Evolutionary conservation across 495 filamentous ascomycete species (phyloP).

Genomic region (Lindgomyces ingoldianus): DNA sequence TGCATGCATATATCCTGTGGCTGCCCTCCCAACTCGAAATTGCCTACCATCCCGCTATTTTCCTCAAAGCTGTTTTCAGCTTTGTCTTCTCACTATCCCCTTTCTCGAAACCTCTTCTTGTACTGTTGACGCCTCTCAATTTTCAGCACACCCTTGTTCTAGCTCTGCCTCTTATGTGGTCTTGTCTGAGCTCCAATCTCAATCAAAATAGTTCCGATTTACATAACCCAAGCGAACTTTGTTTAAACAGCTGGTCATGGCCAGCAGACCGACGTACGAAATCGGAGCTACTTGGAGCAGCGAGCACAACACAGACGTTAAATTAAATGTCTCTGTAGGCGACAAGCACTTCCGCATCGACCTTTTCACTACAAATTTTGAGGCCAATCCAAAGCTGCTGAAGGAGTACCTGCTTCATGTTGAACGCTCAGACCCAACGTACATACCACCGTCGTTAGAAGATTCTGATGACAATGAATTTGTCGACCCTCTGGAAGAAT

Average conservation of each 20-base stretch:
- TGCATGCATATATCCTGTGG: no score
- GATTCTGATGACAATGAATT: slow-evolving; percentile 21
- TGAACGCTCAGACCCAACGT: slow-evolving; percentile 24
- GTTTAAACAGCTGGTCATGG: slow-evolving; percentile 7
- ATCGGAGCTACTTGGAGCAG: slow-evolving; percentile 18
- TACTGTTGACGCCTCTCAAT: slow-evolving; percentile 11
- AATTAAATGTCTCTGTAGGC: slow-evolving; percentile 23
- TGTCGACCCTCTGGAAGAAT: slow-evolving; percentile 18
- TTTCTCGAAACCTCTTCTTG: slow-evolving; percentile 9
- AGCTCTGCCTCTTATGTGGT: slow-evolving; percentile 3
- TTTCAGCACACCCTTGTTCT: slow-evolving; percentile 6
- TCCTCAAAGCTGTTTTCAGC: not conserved
- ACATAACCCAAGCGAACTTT: slow-evolving; percentile 9
- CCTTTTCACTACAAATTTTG: slow-evolving; percentile 24
- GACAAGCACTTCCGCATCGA: slow-evolving; percentile 24
- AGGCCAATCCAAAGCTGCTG: slow-evolving; percentile 21
- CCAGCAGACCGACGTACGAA: slow-evolving; percentile 15
- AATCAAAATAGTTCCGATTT: slow-evolving; percentile 1
- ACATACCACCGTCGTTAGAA: slow-evolving; percentile 20
- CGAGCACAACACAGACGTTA: slow-evolving; percentile 19
- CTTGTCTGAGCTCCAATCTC: slow-evolving; percentile 3
- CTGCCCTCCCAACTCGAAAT: slow-evolving; percentile 1
- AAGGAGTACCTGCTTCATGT: slow-evolving; percentile 28
- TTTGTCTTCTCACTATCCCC: slow-evolving; percentile 11
- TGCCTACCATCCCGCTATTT: not conserved